Base-by-base conservation (phyloP, 306 rosid species). In the barrel medic (Medicago truncatula) region DNA sequence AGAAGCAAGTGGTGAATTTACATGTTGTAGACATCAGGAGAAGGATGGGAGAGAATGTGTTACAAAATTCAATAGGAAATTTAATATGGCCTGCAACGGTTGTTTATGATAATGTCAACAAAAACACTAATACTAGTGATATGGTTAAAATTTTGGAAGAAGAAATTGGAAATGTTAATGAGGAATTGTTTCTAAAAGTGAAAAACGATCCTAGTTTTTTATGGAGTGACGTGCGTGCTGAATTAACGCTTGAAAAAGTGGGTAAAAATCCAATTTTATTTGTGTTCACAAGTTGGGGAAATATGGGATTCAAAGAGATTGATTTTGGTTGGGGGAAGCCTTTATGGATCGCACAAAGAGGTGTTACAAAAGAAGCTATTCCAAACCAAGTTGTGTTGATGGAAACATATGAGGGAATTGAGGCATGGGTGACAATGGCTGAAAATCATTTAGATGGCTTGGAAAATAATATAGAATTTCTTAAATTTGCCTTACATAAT, bases 251-350 rank as follows among this genome's bases (percentile, higher is more conserved):
- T 11, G 87, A 75, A 49, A 70, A 40, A 1, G 14, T 83, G 34
- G 83, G 16, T 2, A 38, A 70, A 4, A 39, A 75, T 6, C 80
- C 87, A 2, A 68, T 72, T 5, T 49, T 83, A 0, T 76, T 80
- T 28, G 71, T 72, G 15, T 87, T 87, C 74, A 83, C 89, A 17
- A 81, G 85, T 16, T 87, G 90, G 91, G 73, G 50, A 2, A 43
- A 77, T 16, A 73, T 85, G 75, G 88, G 81, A 64, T 85, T 87
- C 53, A 38, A 60, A 10, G 75, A 82, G 5, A 2, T 84, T n/a
- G 76, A 85, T 57, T 89, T 89, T 71, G 91, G 91, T 12, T 65
- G 76, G 86, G 91, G 93, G 13, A 83, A 41, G 69, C 89, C 89
- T 39, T 53, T 77, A 36, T 87, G 94, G 91, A 7, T 85, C 20